Percentiles rank a stretch among this genome's conserved stretches.
These are phyloP conservation scores for Sistotremastrum suecicum DNA, from an alignment of 768 basidiomycete genomes.

Conservation along the genomic window DNA sequence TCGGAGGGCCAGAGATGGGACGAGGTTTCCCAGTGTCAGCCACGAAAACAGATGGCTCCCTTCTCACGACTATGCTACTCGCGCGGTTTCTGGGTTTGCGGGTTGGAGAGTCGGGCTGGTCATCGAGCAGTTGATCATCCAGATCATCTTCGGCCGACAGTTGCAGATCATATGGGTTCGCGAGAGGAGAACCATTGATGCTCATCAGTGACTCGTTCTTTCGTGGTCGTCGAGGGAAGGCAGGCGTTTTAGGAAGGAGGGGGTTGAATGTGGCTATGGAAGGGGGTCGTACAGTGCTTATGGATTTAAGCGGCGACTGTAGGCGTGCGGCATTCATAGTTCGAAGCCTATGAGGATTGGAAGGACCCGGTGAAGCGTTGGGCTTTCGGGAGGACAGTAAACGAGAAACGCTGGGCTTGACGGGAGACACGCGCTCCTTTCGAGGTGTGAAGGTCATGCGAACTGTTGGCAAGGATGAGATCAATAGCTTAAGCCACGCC, in stretches of 20 bases:
- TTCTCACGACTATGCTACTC: conserved; percentile 42
- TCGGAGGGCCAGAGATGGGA: not conserved
- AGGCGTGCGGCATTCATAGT: not conserved
- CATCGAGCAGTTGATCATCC: conserved; percentile 3
- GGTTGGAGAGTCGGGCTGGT: conserved; percentile 5
- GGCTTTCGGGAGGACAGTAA: conserved; percentile 20
- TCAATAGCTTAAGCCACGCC: not conserved
- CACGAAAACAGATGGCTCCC: conserved; percentile 36
- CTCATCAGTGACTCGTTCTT: conserved; percentile 70
- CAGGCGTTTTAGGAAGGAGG: conserved; percentile 40
- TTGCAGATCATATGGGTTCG: conserved; percentile 62
- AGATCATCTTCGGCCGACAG: conserved; percentile 20
- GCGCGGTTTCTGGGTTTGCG: conserved; percentile 11
- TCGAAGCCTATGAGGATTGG: not conserved
- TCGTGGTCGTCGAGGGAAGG: conserved; percentile 50
- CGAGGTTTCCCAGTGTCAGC: conserved; percentile 3
- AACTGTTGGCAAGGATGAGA: conserved; percentile 19
- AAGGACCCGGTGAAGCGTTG: conserved; percentile 9
- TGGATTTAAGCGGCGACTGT: conserved; percentile 36
- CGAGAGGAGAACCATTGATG: conserved; percentile 69
- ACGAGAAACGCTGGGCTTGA: conserved; percentile 20
- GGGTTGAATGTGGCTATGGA: conserved; percentile 65
- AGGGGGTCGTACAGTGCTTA: conserved; percentile 23
- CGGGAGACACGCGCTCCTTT: conserved; percentile 15
- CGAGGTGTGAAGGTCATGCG: conserved; percentile 16